Base-by-base conservation (phyloP, 495 filamentous ascomycete genomes). In the Penicillium macrosclerotiorum region DNA sequence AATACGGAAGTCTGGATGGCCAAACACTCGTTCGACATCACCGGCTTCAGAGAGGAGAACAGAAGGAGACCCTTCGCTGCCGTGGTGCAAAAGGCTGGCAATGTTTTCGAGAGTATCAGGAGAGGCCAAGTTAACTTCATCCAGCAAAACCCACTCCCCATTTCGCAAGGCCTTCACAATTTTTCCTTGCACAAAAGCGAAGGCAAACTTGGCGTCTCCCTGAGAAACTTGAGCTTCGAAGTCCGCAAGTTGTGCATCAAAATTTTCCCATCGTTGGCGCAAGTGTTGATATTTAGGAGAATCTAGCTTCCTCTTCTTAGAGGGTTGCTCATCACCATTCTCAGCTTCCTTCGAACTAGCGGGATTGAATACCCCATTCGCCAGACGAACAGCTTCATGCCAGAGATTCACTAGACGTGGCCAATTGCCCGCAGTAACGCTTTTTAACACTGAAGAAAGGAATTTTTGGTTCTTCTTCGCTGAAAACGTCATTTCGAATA, bases 111-210 rank as follows among this genome's bases (percentile, higher is more conserved):
- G 68, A 0, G 93, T 96, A 54, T 99, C 94, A 3, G 92, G 83
- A 0, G 92, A 87, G 4, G 94, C 93, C 35, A 99, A 74, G 57
- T 99, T 99, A 55, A 99, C 94, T 65, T 99, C 94, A 62, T 99
- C 94, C 12, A 96, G 73, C n/a, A 99, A 73, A 12, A 99, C 88
- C 94, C 94, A 99, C 60, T 96, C 90, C 4, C 94, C 94, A 64
- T 95, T 96, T 37, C 91, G 76, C 17, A 88, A 81, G 4, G 94
- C 94, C 66, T 88, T 88, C 25, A 97, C 86, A 55, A 99, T 86
- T 52, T 88, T 95, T 44, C 94, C 90, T 65, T 99, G 92, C 2
- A 96, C 82, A 55, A 99, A 99, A 13, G 87, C 83, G 62, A 99
- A 97, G 0, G 91, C 90, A 64, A 96, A 95, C 37, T 84, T 84